These are phyloP conservation scores for Rubia occidens DNA, from an alignment of 305 asterid genomes.

Conservation along the genomic window DNA sequence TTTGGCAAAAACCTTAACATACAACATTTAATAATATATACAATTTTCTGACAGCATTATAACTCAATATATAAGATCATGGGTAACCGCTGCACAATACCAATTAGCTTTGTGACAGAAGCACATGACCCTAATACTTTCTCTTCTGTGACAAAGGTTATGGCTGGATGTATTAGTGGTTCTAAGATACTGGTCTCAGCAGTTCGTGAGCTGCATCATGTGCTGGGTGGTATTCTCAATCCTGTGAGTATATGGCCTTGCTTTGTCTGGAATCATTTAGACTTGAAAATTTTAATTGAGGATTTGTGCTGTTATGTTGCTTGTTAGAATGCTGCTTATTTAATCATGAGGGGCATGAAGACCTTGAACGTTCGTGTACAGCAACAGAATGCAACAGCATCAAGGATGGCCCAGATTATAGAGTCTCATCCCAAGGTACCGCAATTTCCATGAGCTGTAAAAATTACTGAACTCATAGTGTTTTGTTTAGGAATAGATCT, in stretches of 20 bases:
- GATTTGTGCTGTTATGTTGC: conserved; percentile 14
- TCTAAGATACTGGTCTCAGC: conserved; percentile 58
- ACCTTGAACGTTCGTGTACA: conserved; percentile 94
- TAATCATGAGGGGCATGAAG: conserved; percentile 94
- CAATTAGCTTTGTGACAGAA: too few relatives aligned
- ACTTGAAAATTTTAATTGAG: not conserved
- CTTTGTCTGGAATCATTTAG: not conserved
- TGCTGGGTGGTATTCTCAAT: conserved; percentile 84
- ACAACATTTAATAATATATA: too few relatives aligned
- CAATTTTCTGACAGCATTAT: too few relatives aligned
- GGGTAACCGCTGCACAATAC: too few relatives aligned
- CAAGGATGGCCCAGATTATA: conserved; percentile 93
- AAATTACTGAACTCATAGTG: not conserved
- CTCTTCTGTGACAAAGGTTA: conserved; percentile 47
- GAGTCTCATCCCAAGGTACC: conserved; percentile 98
- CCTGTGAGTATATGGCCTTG: conserved; percentile 51
- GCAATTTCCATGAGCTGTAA: not conserved
- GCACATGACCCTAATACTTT: too few relatives aligned
- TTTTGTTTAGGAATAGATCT: not conserved
- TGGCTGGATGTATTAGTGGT: conserved; percentile 89
- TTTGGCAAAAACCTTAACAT: too few relatives aligned
- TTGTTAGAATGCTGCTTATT: conserved; percentile 78
- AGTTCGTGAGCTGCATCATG: conserved; percentile 81
- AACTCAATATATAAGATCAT: too few relatives aligned
- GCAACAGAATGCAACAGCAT: conserved; percentile 90